Evolutionary conservation across 108 stramenopile species (phyloP), one percentile per base, ranked within the genome.

Genomic region (Stephanodiscus triporus): DNA sequence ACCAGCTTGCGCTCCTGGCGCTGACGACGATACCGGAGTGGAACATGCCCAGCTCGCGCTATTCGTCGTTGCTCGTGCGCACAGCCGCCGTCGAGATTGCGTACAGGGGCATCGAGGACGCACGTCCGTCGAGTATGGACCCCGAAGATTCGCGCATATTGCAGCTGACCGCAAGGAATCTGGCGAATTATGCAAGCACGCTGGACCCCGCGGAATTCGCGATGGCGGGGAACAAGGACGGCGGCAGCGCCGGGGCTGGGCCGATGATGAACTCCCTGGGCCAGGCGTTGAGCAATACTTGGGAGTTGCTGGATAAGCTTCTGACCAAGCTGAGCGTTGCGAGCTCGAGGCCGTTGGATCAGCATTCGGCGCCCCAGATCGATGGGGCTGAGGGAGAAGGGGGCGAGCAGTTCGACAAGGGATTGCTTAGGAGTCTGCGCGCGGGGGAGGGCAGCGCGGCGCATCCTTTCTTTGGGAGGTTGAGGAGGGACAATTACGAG

Each of bases 401-500:
- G 76, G 60, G 37, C 22, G 56, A 57, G 27, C 27, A 86, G 48
- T 91, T 92, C 75, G 80, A 89, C 6, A 92, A 87, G 73, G 94
- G 94, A 9, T 71, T 65, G 29, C 77, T 95, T 29, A 77, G 81
- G 54, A 86, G 89, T 43, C 51, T 95, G 57, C 68, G 72, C 27
- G 78, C 89, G 14, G 88, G 82, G 45, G 82, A 93, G 32, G 96
- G 96, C 32, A 88, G 88, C 22, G 88, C 93, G 8, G 89, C 89
- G 54, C 91, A 87, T 71, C 96, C 96, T 6, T 86, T 96, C 43
- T 97, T 97, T 73, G 98, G 97, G 13, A 70, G 98, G 43, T 81
- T 98, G 17, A 82, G 98, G 40, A 85, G 97, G 24, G 98, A 99
- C 73, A 81, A 94, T 68, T 93, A 93, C 63, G 95, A 95, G 60